Evolutionary conservation across 331 rosid species (phyloP), one percentile per base, ranked within the genome.

Genomic region (Malus hybrid): DNA sequence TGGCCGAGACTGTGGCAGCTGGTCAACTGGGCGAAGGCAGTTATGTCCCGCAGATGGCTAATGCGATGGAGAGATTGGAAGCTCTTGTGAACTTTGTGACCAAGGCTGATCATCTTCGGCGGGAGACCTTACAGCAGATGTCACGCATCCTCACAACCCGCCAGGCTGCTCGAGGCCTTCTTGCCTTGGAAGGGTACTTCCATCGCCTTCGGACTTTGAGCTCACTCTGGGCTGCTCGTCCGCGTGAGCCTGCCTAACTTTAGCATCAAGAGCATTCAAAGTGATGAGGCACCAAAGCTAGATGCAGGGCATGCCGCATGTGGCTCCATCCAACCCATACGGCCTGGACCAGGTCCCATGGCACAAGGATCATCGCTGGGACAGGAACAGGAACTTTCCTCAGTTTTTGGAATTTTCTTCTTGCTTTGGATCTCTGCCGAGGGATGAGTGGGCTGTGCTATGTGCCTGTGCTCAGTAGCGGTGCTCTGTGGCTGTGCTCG

Each of bases 31-130:
- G 76, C 69, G 93, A 91, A 83, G 95, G 83, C 72, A 69, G 60
- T 70, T 75, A 71, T 83, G 65, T 68, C 56, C 87, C 88, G 16
- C 89, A 87, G n/a, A 81, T 89, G 87, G 85, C 68, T 64, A 84
- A 78, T 67, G 97, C 96, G 16, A 88, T 94, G 90, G 95, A 90
- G 84, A 90, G 80, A 77, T 70, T 92, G 83, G 97, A 92, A 87
- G 88, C 83, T 64, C 89, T 94, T 2, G 84, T 83, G 70, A 59
- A 78, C 86, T 94, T 94, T 85, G 94, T 92, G 46, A 83, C 70
- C 78, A 88, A 94, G 97, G 99, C 93, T 46, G 99, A 94, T 82
- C 87, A 90, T 88, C 87, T 94, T 36, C 89, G 97, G 61, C 84
- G 83, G 74, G 97, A 85, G 84, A 83, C 96, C 3, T 76, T 94